Evolutionary conservation across 2,329 filamentous ascomycete genomes (phyloP).

Genomic region (Rasamsonia emersonii): DNA sequence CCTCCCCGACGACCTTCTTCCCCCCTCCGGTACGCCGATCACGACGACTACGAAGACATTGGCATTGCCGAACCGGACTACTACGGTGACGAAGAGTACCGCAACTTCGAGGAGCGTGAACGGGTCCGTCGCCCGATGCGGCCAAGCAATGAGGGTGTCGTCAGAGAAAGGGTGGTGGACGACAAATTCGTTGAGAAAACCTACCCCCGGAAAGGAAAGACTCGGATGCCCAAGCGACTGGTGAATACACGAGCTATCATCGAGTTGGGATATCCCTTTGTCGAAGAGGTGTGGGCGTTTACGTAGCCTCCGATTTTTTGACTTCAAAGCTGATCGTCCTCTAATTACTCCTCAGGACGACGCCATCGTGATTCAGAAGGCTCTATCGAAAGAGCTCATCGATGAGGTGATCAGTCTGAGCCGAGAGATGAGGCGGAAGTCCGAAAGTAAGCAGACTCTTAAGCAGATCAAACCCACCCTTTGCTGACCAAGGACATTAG

Average conservation of each 20-base stretch:
- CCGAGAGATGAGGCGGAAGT: conserved; percentile 45
- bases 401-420: conserved; percentile 80
- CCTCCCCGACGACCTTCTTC: conserved; percentile 38
- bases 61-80: conserved; percentile 57
- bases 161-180: conserved; percentile 20
- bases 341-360: conserved; percentile 51
- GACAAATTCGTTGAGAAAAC: conserved; percentile 31
- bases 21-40: conserved; percentile 49
- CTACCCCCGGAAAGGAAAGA: conserved; percentile 80
- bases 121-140: conserved; percentile 42
- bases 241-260: conserved; percentile 73
- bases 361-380: conserved; percentile 71
- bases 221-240: conserved; percentile 71
- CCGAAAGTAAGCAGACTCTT: conserved; percentile 19
- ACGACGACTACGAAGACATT: conserved; percentile 57
- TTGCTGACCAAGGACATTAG: conserved; percentile 9
- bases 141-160: conserved; percentile 29
- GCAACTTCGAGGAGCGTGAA: conserved; percentile 57
- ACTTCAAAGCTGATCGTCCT: neutral
- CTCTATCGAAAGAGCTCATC: conserved; percentile 82
- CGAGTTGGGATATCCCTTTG: conserved; percentile 76
- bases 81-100: conserved; percentile 65
- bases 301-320: neutral
- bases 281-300: conserved; percentile 61
- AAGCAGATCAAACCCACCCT: conserved; percentile 2